Evolutionary conservation across 768 basidiomycete genomes (phyloP).

Genomic region (Gautieria morchelliformis): DNA sequence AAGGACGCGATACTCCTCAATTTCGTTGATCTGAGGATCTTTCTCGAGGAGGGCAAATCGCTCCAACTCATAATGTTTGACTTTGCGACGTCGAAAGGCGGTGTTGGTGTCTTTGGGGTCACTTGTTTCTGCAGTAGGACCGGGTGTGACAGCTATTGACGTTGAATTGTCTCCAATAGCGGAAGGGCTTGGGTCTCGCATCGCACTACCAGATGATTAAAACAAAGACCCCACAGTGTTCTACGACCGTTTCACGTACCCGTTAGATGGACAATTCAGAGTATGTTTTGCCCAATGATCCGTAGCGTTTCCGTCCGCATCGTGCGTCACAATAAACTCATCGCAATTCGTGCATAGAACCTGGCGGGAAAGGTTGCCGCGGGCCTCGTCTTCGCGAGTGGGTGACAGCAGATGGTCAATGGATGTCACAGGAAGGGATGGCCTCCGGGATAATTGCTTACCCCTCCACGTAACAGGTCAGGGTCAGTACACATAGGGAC

Average conservation of each 20-base stretch:
- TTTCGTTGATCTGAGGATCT: constrained; percentile 71
- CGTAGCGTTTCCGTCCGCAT: background rate
- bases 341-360: background rate
- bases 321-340: background rate
- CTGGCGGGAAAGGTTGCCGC: background rate
- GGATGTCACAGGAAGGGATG: background rate
- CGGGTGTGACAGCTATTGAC: background rate
- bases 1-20: constrained; percentile 38
- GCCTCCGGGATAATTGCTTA: background rate
- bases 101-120: constrained; percentile 54
- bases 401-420: background rate
- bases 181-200: background rate
- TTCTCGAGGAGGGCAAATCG: constrained; percentile 57
- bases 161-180: background rate
- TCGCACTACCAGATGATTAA: background rate
- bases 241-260: background rate
- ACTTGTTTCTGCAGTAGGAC: background rate
- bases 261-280: background rate
- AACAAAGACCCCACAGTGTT: too few relatives aligned
- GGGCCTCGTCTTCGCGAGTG: background rate
- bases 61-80: constrained; percentile 42
- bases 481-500: background rate
- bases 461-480: background rate
- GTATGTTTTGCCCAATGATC: background rate
- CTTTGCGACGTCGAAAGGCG: constrained; percentile 42